Base-by-base conservation (phyloP, 306 rosid genomes). In the Comarum palustre region DNA sequence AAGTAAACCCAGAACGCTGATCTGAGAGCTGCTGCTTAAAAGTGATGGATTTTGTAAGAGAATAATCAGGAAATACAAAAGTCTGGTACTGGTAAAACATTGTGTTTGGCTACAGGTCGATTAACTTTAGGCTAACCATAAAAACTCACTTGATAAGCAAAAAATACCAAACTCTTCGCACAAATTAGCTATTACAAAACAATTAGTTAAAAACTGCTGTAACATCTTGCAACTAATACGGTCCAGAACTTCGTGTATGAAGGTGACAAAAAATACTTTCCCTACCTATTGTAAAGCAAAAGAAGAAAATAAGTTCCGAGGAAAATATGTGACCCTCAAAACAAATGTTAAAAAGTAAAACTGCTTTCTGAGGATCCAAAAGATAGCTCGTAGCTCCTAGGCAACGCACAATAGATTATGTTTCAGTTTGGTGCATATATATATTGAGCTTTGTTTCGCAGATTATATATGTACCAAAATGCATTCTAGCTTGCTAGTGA, bases 311-410 rank as follows among this genome's bases (percentile, higher is more conserved):
- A 34, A 16, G 43, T 22, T 34, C 34, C 12, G 47, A 73, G 69
- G 54, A 72, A 78, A 65, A 38, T 47, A 10, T 10, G 50, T 34
- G 69, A 72, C 81, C 81, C 73, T 60, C 73, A 81, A 71, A 45
- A 62, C 9, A 60, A 60, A 61, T 71, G 75, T 77, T 41, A 41
- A 66, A 87, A 90, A 87, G 91, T 71, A 27, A 45, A 19, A 22
- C 47, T 58, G 78, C 91, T 83, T 88, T 90, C 73, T 60, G 54
- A 76, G 22, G 87, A 81, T 76, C n/a, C n/a, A n/a, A n/a, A n/a
- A n/a, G n/a, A n/a, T n/a, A n/a, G n/a, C n/a, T n/a, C n/a, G n/a
- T n/a, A n/a, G n/a, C n/a, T n/a, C n/a, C n/a, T n/a, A n/a, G n/a
- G n/a, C n/a, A n/a, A n/a, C n/a, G n/a, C n/a, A n/a, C n/a, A n/a